Conservation (phyloP, 768 basidiomycete species). For the Hemileccinum impolitum region DNA sequence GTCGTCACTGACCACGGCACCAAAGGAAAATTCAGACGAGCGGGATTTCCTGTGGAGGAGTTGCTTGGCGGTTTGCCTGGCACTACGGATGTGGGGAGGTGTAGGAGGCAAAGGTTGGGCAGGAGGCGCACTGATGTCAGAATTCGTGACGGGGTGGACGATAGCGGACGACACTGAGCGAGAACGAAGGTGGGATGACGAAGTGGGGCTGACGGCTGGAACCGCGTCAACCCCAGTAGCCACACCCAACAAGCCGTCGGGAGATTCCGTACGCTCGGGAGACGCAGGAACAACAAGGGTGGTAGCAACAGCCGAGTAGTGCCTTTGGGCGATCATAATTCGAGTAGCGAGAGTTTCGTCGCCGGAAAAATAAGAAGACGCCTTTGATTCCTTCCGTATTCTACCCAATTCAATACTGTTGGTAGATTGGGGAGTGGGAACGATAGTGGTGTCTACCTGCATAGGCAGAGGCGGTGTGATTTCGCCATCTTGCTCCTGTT, state of each 20-base stretch:
- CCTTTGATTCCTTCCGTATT: constrained; percentile 49
- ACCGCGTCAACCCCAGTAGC: constrained; percentile 35
- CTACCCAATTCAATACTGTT: constrained; percentile 57
- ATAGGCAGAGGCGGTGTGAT: constrained; percentile 61
- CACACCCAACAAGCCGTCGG: constrained; percentile 17
- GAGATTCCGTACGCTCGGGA: constrained; percentile 34
- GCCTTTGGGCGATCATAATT: constrained; percentile 71
- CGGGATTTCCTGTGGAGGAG: constrained; percentile 60
- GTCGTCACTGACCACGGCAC: constrained; percentile 45
- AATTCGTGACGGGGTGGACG: constrained; percentile 37
- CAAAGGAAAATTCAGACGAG: constrained; percentile 63
- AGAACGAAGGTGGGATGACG: constrained; percentile 51
- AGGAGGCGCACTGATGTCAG: constrained; percentile 50
- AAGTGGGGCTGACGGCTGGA: constrained; percentile 22
- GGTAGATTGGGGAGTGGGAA: constrained; percentile 54
- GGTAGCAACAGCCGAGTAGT: constrained; percentile 68
- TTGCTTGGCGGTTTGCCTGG: constrained; percentile 41
- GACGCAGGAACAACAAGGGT: constrained; percentile 56
- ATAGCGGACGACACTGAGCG: constrained; percentile 55
- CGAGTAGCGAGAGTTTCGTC: constrained; percentile 49
- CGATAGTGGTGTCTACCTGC: constrained; percentile 48
- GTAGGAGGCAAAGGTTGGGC: constrained; percentile 70
- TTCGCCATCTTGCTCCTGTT: constrained; percentile 36
- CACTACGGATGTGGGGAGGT: constrained; percentile 61
- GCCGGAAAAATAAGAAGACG: constrained; percentile 52